Evolutionary conservation across 176 grass and related monocot species (phyloP).

Genomic region (Calamus simplicifolius): DNA sequence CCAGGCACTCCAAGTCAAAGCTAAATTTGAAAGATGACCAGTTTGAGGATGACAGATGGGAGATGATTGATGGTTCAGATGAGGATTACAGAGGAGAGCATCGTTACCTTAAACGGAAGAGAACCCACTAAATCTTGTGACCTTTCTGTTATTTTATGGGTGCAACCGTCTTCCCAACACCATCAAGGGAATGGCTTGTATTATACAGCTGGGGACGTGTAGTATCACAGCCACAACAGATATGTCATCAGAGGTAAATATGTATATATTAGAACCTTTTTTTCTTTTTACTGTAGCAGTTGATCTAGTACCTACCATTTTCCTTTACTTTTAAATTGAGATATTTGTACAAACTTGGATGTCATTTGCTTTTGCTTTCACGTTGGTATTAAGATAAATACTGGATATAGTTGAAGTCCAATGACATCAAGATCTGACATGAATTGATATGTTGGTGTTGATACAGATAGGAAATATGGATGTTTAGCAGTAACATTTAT

Average conservation of each 20-base stretch:
- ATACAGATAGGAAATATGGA: too few relatives aligned
- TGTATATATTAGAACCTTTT: slow-evolving; percentile 4
- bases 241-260: slow-evolving; percentile 2
- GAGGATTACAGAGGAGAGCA: slow-evolving; percentile 12
- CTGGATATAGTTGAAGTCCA: too few relatives aligned
- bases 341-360: too few relatives aligned
- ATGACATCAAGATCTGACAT: too few relatives aligned
- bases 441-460: too few relatives aligned
- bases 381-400: too few relatives aligned
- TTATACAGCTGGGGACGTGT: background rate
- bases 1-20: slow-evolving; percentile 11
- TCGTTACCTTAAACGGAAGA: slow-evolving; percentile 6
- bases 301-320: too few relatives aligned
- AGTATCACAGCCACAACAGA: background rate
- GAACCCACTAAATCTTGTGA: slow-evolving; percentile 6
- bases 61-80: slow-evolving; percentile 13
- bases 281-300: background rate
- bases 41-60: slow-evolving; percentile 15
- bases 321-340: too few relatives aligned
- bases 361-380: too few relatives aligned
- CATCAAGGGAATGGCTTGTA: too few relatives aligned
- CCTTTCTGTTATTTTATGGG: background rate
- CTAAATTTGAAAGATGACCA: slow-evolving; percentile 1
- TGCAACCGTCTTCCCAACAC: too few relatives aligned
- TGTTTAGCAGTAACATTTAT: too few relatives aligned